A percentile compares a stretch with the other conserved stretches of the same genome.
These are phyloP conservation scores for Pythium phragmitis DNA, from an alignment of 352 stramenopile species.

Conservation along the genomic window DNA sequence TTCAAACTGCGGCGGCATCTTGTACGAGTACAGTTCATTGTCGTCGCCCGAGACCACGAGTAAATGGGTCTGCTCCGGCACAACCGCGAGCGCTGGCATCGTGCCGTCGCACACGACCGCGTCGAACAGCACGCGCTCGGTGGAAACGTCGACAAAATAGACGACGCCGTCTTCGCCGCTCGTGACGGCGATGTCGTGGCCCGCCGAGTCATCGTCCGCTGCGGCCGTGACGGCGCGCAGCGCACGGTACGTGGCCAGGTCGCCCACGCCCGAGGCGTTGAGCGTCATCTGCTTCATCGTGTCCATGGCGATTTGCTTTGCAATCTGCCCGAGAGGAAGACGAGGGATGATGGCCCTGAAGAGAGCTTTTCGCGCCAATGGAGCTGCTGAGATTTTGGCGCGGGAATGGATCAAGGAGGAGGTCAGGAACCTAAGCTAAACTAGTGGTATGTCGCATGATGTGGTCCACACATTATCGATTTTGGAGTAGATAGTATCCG, in stretches of 20 bases:
- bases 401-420: neutral
- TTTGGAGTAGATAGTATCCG: neutral
- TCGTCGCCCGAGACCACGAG: conserved; percentile 73
- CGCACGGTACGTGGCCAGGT: conserved; percentile 55
- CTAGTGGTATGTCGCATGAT: neutral
- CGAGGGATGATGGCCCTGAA: neutral
- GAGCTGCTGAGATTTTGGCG: conserved; percentile 18
- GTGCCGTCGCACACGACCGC: conserved; percentile 55
- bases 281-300: conserved; percentile 78
- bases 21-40: conserved; percentile 67
- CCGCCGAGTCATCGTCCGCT: conserved; percentile 29
- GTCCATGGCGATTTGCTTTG: conserved; percentile 38
- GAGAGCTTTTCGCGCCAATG: conserved; percentile 11
- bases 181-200: conserved; percentile 65
- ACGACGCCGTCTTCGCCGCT: conserved; percentile 81
- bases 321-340: neutral
- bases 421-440: neutral
- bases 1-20: conserved; percentile 47
- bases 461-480: neutral
- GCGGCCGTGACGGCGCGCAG: conserved; percentile 33
- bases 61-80: conserved; percentile 62
- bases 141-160: conserved; percentile 65
- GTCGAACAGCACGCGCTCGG: conserved; percentile 49
- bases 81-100: conserved; percentile 68
- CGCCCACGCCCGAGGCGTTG: conserved; percentile 65